These are phyloP conservation scores for Penicillium corylophilum DNA, from an alignment of 2,329 filamentous ascomycete genomes.

Conservation along the genomic window DNA sequence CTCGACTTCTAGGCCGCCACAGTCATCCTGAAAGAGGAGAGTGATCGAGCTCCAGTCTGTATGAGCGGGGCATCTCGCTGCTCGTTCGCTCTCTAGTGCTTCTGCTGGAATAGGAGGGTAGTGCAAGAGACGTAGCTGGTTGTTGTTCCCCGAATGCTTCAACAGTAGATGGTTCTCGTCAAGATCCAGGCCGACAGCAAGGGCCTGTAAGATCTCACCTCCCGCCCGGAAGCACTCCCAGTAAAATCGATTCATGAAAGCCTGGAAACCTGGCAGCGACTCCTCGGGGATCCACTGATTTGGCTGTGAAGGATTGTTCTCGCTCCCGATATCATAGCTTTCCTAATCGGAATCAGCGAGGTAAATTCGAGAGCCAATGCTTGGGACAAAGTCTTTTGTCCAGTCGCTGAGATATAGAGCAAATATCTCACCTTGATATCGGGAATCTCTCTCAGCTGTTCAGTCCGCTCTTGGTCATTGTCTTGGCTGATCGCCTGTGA, in stretches of 20 bases:
- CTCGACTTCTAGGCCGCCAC: slow-evolving; percentile 54
- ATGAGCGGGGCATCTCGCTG: slow-evolving; percentile 54
- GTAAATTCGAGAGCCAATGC: not conserved
- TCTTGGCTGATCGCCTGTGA: slow-evolving; percentile 46
- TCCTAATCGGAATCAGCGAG: slow-evolving; percentile 38
- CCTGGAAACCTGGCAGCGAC: slow-evolving; percentile 47
- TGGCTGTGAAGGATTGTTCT: slow-evolving; percentile 45
- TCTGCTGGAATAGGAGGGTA: slow-evolving; percentile 53
- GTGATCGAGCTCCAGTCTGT: slow-evolving; percentile 57
- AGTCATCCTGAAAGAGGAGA: slow-evolving; percentile 55
- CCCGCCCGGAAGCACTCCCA: slow-evolving; percentile 47
- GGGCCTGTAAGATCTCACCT: slow-evolving; percentile 46
- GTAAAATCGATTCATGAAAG: slow-evolving; percentile 52
- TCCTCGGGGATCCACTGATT: slow-evolving; percentile 53
- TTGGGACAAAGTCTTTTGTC: not conserved
- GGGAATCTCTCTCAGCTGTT: slow-evolving; percentile 46
- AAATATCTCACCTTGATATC: slow-evolving; percentile 51
- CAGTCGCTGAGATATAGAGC: not conserved
- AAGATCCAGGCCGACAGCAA: slow-evolving; percentile 51
- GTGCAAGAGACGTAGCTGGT: slow-evolving; percentile 61
- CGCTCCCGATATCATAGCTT: slow-evolving; percentile 54
- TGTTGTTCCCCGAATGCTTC: slow-evolving; percentile 57
- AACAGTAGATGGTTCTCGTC: slow-evolving; percentile 46
- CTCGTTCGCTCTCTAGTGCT: slow-evolving; percentile 43
- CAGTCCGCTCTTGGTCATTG: slow-evolving; percentile 43